Evolutionary conservation across 2,329 filamentous ascomycete species (phyloP).

Genomic region (Ascosphaera acerosa): DNA sequence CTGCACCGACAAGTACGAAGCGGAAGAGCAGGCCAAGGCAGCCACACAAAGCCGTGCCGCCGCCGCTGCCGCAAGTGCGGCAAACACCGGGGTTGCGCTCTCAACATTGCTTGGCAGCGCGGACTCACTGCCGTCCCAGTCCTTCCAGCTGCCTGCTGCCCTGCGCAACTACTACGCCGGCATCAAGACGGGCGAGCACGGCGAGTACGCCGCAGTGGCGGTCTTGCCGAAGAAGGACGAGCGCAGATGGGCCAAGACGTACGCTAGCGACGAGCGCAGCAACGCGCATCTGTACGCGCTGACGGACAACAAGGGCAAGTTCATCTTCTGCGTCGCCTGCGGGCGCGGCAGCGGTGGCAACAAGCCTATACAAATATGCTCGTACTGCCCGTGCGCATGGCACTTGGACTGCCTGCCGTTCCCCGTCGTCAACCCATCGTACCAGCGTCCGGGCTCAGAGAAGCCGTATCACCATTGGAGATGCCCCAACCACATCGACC

Average conservation of each 20-base stretch:
- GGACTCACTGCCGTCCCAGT: constrained; percentile 41
- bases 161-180: constrained; percentile 57
- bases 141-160: constrained; percentile 44
- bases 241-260: constrained; percentile 7
- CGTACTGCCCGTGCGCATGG: constrained; percentile 58
- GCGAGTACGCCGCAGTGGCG: constrained; percentile 49
- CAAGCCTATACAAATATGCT: constrained; percentile 64
- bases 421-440: constrained; percentile 54
- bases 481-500: constrained; percentile 68
- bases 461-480: constrained; percentile 48
- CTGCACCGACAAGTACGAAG: constrained; percentile 25
- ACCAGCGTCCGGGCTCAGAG: constrained; percentile 21
- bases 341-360: constrained; percentile 35
- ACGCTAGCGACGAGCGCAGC: not conserved
- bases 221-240: constrained; percentile 7
- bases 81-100: too few relatives aligned
- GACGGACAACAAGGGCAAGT: constrained; percentile 44
- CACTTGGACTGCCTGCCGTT: constrained; percentile 83
- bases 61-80: too few relatives aligned
- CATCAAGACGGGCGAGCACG: constrained; percentile 48
- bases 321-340: constrained; percentile 56
- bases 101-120: constrained; percentile 37
- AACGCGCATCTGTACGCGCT: constrained; percentile 21
- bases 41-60: too few relatives aligned
- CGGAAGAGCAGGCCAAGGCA: too few relatives aligned